These are phyloP conservation scores for Saccharata proteae DNA, from an alignment of 2,329 filamentous ascomycete species.

Conservation along the genomic window DNA sequence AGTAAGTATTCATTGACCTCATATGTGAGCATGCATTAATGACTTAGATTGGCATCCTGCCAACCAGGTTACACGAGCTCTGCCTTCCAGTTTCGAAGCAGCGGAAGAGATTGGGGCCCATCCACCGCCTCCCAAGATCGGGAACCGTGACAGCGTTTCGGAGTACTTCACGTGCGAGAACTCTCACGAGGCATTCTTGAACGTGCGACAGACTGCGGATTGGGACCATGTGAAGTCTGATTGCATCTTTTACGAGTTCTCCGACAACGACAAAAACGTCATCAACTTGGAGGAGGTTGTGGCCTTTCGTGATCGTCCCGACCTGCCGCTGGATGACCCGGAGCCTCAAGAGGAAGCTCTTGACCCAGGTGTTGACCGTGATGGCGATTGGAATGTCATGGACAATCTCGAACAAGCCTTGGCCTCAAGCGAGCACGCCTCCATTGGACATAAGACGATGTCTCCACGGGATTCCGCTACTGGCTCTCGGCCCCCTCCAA, in stretches of 20 bases:
- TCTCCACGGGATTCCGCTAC: conserved; percentile 4
- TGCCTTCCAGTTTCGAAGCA: conserved; percentile 28
- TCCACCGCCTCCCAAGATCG: conserved; percentile 22
- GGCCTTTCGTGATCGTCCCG: conserved; percentile 25
- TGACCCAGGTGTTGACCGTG: conserved; percentile 19
- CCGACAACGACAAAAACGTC: too few species aligned
- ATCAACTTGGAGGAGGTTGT: conserved; percentile 33
- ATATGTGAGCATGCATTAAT: conserved; percentile 9
- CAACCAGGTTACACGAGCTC: conserved; percentile 28
- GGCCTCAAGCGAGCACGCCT: conserved; percentile 11
- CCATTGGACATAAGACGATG: conserved; percentile 2
- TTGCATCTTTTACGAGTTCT: conserved; percentile 37
- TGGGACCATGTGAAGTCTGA: conserved; percentile 40
- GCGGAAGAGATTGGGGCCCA: conserved; percentile 31
- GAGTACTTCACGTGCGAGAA: conserved; percentile 35
- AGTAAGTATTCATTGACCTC: conserved; percentile 9
- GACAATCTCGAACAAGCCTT: conserved; percentile 28
- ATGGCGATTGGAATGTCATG: conserved; percentile 25
- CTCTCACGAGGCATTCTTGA: conserved; percentile 31
- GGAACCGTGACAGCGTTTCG: conserved; percentile 35
- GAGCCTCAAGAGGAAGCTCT: conserved; percentile 13
- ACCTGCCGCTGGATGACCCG: conserved; percentile 14
- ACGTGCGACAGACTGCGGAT: conserved; percentile 36
- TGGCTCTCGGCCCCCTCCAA: conserved; percentile 2
- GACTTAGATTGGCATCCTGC: conserved; percentile 28